Conservation (phyloP, 2,329 filamentous ascomycete species). For the Hypoxylon sp. region DNA sequence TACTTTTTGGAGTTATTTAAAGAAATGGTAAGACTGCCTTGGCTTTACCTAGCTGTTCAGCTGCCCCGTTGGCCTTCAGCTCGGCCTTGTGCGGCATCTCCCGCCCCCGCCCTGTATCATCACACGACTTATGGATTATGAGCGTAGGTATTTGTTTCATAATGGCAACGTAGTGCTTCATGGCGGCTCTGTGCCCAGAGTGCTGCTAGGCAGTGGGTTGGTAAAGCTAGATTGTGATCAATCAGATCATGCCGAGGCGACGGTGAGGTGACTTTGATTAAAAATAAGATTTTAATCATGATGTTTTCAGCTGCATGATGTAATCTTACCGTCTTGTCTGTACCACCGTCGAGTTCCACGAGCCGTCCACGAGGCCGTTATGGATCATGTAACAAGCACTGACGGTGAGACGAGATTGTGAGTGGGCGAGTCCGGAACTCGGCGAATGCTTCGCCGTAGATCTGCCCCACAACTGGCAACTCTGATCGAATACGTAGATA, state of each 20-base stretch:
- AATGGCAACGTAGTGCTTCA: no score
- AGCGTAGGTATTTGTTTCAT: not conserved
- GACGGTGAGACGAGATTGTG: not conserved
- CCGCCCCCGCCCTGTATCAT: not conserved
- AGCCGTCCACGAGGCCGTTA: not conserved
- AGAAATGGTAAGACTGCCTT: not conserved
- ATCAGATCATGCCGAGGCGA: not conserved
- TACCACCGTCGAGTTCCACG: not conserved
- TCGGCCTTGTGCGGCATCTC: not conserved
- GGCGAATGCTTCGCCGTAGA: not conserved
- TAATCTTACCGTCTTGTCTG: not conserved
- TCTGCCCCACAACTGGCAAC: not conserved
- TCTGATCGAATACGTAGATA: not conserved
- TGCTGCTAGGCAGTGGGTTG: no score
- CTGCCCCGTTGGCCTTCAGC: not conserved
- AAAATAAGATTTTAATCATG: not conserved
- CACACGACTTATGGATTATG: not conserved
- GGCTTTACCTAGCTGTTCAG: not conserved
- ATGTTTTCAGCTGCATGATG: not conserved
- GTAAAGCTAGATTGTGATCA: no score
- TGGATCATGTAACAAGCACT: not conserved
- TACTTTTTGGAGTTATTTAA: not conserved
- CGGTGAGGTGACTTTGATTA: not conserved
- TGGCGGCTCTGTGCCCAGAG: no score
- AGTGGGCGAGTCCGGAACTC: no score